Evolutionary conservation across 129 eudicot species (phyloP).

Genomic region (Helichrysum umbraculigerum): DNA sequence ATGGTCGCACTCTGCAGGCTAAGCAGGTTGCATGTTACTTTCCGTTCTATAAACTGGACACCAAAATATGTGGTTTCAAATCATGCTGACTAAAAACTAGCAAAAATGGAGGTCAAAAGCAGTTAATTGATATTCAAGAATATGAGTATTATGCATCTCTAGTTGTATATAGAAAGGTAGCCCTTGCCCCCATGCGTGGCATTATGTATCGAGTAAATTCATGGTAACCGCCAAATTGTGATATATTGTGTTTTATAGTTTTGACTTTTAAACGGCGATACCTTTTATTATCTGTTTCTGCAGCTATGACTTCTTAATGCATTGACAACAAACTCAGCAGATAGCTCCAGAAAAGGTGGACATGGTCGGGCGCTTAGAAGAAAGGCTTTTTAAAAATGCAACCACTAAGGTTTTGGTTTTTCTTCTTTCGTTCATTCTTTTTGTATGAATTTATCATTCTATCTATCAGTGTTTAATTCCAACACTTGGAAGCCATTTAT

Average conservation of each 20-base stretch:
- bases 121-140: background rate
- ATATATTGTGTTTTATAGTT: background rate
- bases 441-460: background rate
- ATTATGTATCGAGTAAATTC: background rate
- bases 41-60: background rate
- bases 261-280: slow-evolving; percentile 3
- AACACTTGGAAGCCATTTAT: background rate
- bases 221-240: background rate
- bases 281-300: slow-evolving; percentile 20
- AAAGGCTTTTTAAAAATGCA: slow-evolving; percentile 68
- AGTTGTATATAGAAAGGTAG: background rate
- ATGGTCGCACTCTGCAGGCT: background rate
- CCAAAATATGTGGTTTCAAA: background rate
- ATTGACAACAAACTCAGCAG: slow-evolving; percentile 47
- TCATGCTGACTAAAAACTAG: background rate
- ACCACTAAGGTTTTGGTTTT: slow-evolving; percentile 49
- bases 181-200: background rate
- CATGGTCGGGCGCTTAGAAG: slow-evolving; percentile 75
- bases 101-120: background rate
- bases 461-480: background rate
- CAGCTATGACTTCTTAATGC: slow-evolving; percentile 62
- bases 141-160: background rate
- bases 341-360: slow-evolving; percentile 50
- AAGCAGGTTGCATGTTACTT: background rate
- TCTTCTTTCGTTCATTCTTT: background rate